Base-by-base conservation (phyloP, 2,329 filamentous ascomycete species). In the Verticillium klebahnii region DNA sequence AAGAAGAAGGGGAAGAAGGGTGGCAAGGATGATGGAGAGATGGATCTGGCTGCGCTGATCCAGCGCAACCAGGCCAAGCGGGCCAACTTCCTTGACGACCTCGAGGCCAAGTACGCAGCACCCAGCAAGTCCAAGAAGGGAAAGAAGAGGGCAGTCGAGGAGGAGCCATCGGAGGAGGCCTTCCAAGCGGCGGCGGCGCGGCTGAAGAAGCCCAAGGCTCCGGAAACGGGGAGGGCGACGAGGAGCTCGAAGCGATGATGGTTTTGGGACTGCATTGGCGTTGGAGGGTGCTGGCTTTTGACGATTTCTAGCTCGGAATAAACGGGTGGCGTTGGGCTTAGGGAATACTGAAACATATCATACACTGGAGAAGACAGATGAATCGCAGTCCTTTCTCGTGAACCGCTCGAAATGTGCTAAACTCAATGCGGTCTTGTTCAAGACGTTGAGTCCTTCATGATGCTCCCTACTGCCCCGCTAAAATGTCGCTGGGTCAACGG, bases 51-150 rank as follows among this genome's bases (percentile, higher is more conserved):
- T n/a, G 90, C 90, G 1, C 73, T 96, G 69, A 96, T 96, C 64
- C 84, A 85, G 71, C 82, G 85, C 69, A 85, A 89, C 56, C 90
- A 95, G 72, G 81, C 89, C 67, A 82, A 83, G 52, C 80, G 90
- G 37, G 80, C 77, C 32, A 80, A 78, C 40, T 92, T 96, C 72
- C 77, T 96, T 29, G 90, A 91, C 64, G 79, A 84, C 58, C 75
- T 97, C 58, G 91, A 91, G 62, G 90, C 88, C 57, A 96, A 94
- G 76, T 96, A 96, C 72, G 78, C 80, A 32, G 77, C 80, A 8
- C 71, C 71, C 15, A 69, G 71, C 59, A 78, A 80, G 63, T 67
- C 72, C 0, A 81, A 80, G 74, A 86, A 83, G 70, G 80, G 79
- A 12, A 80, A 80, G 70, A 86, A 84, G 70, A 79, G 82, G 66